These are phyloP conservation scores for Suhomyces terraborum DNA, from an alignment of 1,139 yeast species.

Conservation along the genomic window DNA sequence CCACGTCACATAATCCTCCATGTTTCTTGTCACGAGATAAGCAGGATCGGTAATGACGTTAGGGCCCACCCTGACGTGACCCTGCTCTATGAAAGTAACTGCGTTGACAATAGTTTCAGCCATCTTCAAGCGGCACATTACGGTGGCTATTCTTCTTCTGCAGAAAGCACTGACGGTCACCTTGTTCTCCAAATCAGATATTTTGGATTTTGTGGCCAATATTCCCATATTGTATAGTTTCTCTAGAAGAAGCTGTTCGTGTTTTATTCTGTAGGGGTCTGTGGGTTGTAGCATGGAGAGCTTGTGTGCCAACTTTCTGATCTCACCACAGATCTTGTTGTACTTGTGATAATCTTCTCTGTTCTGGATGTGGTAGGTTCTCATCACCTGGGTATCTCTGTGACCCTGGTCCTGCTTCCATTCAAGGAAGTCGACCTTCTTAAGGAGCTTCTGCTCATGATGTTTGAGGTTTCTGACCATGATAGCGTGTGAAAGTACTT, in stretches of 20 bases:
- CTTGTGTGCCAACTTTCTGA: conserved; percentile 83
- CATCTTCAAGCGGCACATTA: conserved; percentile 94
- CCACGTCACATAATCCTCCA: conserved; percentile 98
- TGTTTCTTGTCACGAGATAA: conserved; percentile 81
- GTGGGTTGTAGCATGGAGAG: conserved; percentile 80
- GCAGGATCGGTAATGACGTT: conserved; percentile 96
- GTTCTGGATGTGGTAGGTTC: conserved; percentile 88
- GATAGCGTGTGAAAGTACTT: neutral
- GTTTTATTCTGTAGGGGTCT: conserved; percentile 83
- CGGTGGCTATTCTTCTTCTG: conserved; percentile 89
- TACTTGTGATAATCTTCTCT: conserved; percentile 95
- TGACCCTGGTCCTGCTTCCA: conserved; percentile 98
- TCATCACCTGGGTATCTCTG: conserved; percentile 93
- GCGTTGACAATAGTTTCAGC: conserved; percentile 89
- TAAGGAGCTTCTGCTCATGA: conserved; percentile 92
- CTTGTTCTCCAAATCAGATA: conserved; percentile 90
- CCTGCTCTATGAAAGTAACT: conserved; percentile 90
- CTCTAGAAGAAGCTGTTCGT: conserved; percentile 83
- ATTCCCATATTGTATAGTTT: conserved; percentile 89
- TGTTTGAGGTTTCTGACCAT: conserved; percentile 93
- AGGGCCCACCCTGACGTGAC: conserved; percentile 97
- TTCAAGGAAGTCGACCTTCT: conserved; percentile 94
- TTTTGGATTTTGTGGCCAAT: conserved; percentile 78
- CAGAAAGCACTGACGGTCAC: conserved; percentile 91
- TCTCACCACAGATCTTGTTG: conserved; percentile 87